Percentiles rank a stretch among this genome's conserved stretches.
phyloP scores from a whole-genome alignment of 75 land plant genomes.

The Pinus albicaulis region DNA sequence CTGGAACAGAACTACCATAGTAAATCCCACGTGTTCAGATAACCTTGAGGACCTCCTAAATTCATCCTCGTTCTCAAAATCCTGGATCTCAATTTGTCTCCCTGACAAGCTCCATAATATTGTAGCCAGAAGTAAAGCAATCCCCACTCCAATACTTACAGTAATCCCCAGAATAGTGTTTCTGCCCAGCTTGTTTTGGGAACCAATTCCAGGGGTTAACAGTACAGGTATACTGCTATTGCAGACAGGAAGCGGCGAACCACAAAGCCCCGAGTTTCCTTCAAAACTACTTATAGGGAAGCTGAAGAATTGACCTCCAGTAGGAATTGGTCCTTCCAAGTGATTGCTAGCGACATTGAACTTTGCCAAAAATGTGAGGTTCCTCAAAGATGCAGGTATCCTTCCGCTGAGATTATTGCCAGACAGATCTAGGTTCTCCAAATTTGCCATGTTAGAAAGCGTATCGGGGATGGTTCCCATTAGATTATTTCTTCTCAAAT shows the following conservation, averaged over 20 bases:
- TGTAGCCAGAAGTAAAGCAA: constrained; percentile 34
- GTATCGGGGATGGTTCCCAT: constrained; percentile 32
- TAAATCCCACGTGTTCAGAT: constrained; percentile 31
- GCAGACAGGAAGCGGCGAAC: constrained; percentile 11
- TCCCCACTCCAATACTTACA: constrained; percentile 32
- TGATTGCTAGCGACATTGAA: constrained; percentile 48
- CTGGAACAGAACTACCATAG: constrained; percentile 41
- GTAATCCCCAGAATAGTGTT: constrained; percentile 43
- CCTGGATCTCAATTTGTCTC: constrained; percentile 23
- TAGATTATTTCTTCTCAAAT: constrained; percentile 33
- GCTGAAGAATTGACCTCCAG: constrained; percentile 34
- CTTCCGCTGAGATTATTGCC: constrained; percentile 29
- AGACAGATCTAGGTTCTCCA: constrained; percentile 45
- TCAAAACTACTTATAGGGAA: constrained; percentile 31
- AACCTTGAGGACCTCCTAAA: constrained; percentile 14
- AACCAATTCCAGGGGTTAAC: background rate
- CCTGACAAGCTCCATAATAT: constrained; percentile 32
- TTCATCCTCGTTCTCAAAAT: constrained; percentile 28
- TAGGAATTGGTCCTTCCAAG: constrained; percentile 31
- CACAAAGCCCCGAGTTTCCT: constrained; percentile 37
- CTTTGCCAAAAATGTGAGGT: constrained; percentile 33
- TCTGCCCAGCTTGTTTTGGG: constrained; percentile 14
- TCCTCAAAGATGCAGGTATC: constrained; percentile 31
- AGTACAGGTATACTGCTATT: background rate
- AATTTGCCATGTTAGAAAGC: constrained; percentile 16